Percentiles rank a stretch among this genome's conserved stretches.
Conservation (phyloP, 495 filamentous ascomycete genomes). For the Talaromyces nanjingensis region DNA sequence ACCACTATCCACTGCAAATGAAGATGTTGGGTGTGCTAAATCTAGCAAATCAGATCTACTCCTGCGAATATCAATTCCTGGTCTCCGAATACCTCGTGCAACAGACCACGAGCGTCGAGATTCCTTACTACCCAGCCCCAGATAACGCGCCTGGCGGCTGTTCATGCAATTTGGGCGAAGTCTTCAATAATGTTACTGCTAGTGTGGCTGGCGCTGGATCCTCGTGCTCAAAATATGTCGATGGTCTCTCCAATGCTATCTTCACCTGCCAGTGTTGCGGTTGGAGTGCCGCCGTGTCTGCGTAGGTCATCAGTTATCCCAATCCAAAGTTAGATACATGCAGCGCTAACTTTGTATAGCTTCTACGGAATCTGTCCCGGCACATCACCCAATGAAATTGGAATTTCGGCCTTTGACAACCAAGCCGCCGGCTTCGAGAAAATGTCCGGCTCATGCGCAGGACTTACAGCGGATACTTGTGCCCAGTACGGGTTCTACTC, state of each 20-base stretch:
- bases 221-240: neutral
- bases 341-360: neutral
- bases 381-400: slow-evolving; percentile 6
- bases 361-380: slow-evolving; percentile 18
- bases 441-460: neutral
- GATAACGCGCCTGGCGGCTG: slow-evolving; percentile 25
- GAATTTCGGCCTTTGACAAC: neutral
- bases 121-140: slow-evolving; percentile 29
- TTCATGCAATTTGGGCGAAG: slow-evolving; percentile 25
- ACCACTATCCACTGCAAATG: too few relatives aligned
- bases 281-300: slow-evolving; percentile 16
- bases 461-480: neutral
- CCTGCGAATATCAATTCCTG: slow-evolving; percentile 29
- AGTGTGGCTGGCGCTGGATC: neutral
- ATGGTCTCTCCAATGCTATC: neutral
- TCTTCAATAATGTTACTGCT: slow-evolving; percentile 12
- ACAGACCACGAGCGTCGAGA: slow-evolving; percentile 19
- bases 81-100: slow-evolving; percentile 23
- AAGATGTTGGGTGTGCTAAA: neutral
- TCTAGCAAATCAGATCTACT: slow-evolving; percentile 18
- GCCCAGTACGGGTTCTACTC: slow-evolving; percentile 2
- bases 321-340: neutral
- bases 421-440: neutral
- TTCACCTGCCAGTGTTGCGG: slow-evolving; percentile 17
- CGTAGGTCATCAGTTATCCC: slow-evolving; percentile 7